Conservation (phyloP, 2,329 filamentous ascomycete species). For the Sphaerostilbella broomeana region DNA sequence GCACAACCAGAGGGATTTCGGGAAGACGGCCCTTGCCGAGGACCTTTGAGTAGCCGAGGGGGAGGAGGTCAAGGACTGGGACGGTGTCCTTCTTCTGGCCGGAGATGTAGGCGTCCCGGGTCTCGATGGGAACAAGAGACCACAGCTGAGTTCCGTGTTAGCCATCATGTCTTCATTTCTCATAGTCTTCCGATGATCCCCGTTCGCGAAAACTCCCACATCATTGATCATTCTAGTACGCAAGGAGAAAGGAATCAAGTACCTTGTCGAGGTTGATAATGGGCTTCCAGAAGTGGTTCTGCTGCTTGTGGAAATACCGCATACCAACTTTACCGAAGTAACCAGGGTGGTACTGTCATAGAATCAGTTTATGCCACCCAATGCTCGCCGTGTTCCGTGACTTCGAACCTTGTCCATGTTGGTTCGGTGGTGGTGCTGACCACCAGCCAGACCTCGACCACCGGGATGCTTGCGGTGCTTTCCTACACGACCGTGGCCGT, state of each 20-base stretch:
- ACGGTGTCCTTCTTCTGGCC: slow-evolving; percentile 81
- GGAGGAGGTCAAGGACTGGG: slow-evolving; percentile 94
- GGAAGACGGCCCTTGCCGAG: slow-evolving; percentile 97
- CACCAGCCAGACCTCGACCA: slow-evolving; percentile 89
- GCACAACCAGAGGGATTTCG: slow-evolving; percentile 87
- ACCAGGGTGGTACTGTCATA: slow-evolving; percentile 77
- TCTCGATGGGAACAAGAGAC: slow-evolving; percentile 88
- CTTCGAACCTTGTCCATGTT: slow-evolving; percentile 71
- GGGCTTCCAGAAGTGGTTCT: slow-evolving; percentile 97
- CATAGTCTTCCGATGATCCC: background rate
- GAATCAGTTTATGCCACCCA: slow-evolving; percentile 22
- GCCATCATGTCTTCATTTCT: slow-evolving; percentile 12
- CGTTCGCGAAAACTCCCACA: background rate
- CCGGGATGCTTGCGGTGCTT: slow-evolving; percentile 93
- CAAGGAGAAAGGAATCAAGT: slow-evolving; percentile 21
- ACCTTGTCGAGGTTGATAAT: slow-evolving; percentile 99
- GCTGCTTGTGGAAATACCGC: slow-evolving; percentile 94
- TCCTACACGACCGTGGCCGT: slow-evolving; percentile 96
- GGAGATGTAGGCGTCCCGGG: slow-evolving; percentile 84
- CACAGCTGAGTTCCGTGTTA: slow-evolving; percentile 60
- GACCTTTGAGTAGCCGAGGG: slow-evolving; percentile 96
- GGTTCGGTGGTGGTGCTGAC: slow-evolving; percentile 76
- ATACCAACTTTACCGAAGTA: slow-evolving; percentile 98
- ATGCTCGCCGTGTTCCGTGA: slow-evolving; percentile 16
- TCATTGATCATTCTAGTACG: background rate